Conservation (phyloP, 2,329 filamentous ascomycete species). For the Dissoconium aciculare region DNA sequence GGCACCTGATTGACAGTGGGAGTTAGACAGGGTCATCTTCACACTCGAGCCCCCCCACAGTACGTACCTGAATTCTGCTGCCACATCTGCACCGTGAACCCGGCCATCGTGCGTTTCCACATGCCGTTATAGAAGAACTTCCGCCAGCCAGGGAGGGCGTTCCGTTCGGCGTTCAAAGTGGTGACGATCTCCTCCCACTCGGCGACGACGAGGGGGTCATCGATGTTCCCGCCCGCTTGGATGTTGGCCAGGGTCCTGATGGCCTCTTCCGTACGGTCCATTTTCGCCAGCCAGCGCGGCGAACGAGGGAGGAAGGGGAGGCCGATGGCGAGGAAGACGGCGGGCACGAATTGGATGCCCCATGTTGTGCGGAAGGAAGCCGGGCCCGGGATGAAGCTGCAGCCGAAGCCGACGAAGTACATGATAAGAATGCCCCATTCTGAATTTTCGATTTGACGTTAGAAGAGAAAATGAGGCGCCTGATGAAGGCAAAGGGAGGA, state of each 20-base stretch:
- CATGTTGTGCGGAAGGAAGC: conserved; percentile 34
- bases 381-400: conserved; percentile 26
- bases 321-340: conserved; percentile 29
- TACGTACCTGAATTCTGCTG: conserved; percentile 34
- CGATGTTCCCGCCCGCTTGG: conserved; percentile 30
- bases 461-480: too few relatives aligned
- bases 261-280: conserved; percentile 32
- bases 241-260: conserved; percentile 31
- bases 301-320: conserved; percentile 34
- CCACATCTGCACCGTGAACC: conserved; percentile 43
- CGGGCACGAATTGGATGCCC: conserved; percentile 34
- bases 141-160: conserved; percentile 26
- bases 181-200: conserved; percentile 35
- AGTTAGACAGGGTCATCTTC: too few relatives aligned
- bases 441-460: too few relatives aligned
- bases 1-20: not conserved
- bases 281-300: conserved; percentile 36
- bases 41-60: too few relatives aligned
- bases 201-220: conserved; percentile 34
- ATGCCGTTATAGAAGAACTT: conserved; percentile 40
- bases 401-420: conserved; percentile 36
- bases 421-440: conserved; percentile 33
- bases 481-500: too few relatives aligned
- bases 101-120: conserved; percentile 43
- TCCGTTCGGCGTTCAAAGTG: conserved; percentile 28